Percentiles rank a stretch among this genome's conserved stretches.
Evolutionary conservation across 305 asterid species (phyloP).

Genomic region (Fraxinus albicans): DNA sequence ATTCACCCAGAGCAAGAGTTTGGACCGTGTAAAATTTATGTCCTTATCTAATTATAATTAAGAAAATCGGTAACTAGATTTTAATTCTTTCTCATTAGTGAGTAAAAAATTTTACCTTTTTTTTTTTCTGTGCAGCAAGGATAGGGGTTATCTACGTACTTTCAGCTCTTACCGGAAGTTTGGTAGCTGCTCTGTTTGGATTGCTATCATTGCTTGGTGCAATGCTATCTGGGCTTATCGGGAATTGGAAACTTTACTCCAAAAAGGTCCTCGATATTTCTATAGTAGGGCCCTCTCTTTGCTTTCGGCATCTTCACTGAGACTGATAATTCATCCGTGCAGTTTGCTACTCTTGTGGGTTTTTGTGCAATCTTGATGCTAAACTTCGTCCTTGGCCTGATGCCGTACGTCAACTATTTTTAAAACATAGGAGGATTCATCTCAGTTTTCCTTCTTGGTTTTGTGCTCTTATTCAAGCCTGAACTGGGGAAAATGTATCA

Average conservation of each 20-base stretch:
- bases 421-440: conserved; percentile 72
- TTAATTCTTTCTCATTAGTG: neutral
- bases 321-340: too few species aligned
- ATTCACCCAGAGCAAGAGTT: conserved; percentile 86
- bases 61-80: neutral
- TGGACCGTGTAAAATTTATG: conserved; percentile 55
- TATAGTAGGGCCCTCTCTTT: too few species aligned
- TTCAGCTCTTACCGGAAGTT: conserved; percentile 64
- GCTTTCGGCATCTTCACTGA: too few species aligned
- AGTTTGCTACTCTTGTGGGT: too few species aligned
- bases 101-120: neutral
- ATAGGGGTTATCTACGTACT: conserved; percentile 60
- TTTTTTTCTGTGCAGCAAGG: conserved; percentile 49
- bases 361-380: too few species aligned
- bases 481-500: conserved; percentile 43
- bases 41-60: neutral
- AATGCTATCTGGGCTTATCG: too few species aligned
- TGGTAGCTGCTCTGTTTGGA: conserved; percentile 50
- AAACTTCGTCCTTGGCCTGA: too few species aligned
- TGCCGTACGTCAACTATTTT: conserved; percentile 71
- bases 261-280: too few species aligned
- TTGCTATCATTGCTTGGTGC: too few species aligned
- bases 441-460: conserved; percentile 67
- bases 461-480: conserved; percentile 59
- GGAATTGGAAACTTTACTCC: too few species aligned